A percentile compares a stretch with the other conserved stretches of the same genome.
Conservation (phyloP, 805 yeast genomes). For the Clavispora vitiphila region DNA sequence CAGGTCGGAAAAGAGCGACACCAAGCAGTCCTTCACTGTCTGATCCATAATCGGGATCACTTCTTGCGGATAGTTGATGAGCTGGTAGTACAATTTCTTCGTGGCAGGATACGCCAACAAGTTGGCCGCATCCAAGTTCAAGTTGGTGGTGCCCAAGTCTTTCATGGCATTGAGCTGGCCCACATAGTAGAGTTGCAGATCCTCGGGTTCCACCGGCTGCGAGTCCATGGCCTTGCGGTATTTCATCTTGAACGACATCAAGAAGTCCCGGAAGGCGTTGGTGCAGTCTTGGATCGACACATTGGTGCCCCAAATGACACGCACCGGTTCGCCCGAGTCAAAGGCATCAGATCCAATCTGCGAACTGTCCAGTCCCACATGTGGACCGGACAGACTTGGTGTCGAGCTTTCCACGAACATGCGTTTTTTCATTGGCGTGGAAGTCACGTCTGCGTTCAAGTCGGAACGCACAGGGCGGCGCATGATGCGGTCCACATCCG, state of each 20-base stretch:
- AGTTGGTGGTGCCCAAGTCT: slow-evolving; percentile 70
- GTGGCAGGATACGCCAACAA: slow-evolving; percentile 72
- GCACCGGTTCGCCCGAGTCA: slow-evolving; percentile 59
- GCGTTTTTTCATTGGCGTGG: slow-evolving; percentile 59
- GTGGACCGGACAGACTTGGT: not conserved
- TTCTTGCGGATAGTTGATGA: slow-evolving; percentile 93
- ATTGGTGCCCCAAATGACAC: slow-evolving; percentile 98
- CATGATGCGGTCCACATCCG: slow-evolving; percentile 40
- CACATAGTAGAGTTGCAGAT: slow-evolving; percentile 70
- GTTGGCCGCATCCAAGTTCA: slow-evolving; percentile 81
- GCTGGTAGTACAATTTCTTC: slow-evolving; percentile 74
- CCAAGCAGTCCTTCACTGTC: slow-evolving; percentile 83
- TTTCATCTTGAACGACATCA: slow-evolving; percentile 77
- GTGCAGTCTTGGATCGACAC: slow-evolving; percentile 88
- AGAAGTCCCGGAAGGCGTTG: slow-evolving; percentile 71
- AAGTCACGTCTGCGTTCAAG: slow-evolving; percentile 63
- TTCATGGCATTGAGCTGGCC: slow-evolving; percentile 70
- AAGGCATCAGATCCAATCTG: slow-evolving; percentile 23
- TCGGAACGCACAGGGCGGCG: slow-evolving; percentile 70
- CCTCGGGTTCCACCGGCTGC: slow-evolving; percentile 43
- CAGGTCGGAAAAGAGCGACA: slow-evolving; percentile 44
- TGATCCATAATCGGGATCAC: slow-evolving; percentile 98
- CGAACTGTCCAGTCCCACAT: slow-evolving; percentile 17
- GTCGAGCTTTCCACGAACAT: slow-evolving; percentile 42
- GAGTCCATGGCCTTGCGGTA: slow-evolving; percentile 55